phyloP scores from a whole-genome alignment of 2,329 filamentous ascomycete species.

The Polytolypa hystricis region DNA sequence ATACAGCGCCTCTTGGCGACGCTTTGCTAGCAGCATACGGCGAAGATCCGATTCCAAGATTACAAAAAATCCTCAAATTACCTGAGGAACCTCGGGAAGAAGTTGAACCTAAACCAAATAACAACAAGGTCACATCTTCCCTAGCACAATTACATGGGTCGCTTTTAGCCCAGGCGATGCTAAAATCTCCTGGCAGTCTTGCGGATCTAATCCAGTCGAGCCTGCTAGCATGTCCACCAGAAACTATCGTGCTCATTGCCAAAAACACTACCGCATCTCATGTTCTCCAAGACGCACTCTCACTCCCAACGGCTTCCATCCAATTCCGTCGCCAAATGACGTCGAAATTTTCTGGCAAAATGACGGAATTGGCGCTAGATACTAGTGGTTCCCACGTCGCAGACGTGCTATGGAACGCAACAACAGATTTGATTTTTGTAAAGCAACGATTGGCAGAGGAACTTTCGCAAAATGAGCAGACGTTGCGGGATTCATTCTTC shows the following conservation, averaged over 20 bases:
- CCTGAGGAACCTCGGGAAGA: conserved; percentile 39
- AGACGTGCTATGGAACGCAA: conserved; percentile 55
- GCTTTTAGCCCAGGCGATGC: conserved; percentile 68
- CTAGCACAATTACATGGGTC: conserved; percentile 63
- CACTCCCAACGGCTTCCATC: conserved; percentile 39
- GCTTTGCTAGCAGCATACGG: conserved; percentile 49
- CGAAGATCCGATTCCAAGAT: conserved; percentile 37
- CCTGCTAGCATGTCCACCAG: conserved; percentile 48
- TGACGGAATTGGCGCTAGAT: conserved; percentile 50
- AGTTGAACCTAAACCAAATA: conserved; percentile 31
- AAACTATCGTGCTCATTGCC: conserved; percentile 53
- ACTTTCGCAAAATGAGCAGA: conserved; percentile 47
- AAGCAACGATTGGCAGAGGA: conserved; percentile 57
- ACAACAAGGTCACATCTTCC: conserved; percentile 32
- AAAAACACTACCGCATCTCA: conserved; percentile 49
- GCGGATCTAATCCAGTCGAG: conserved; percentile 62
- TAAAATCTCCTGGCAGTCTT: conserved; percentile 59
- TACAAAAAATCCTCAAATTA: conserved; percentile 51
- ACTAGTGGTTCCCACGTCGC: conserved; percentile 56
- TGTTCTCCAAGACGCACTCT: conserved; percentile 53
- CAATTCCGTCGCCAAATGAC: conserved; percentile 54
- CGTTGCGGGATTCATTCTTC: conserved; percentile 51
- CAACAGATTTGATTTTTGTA: conserved; percentile 53
- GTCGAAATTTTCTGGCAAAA: conserved; percentile 50
- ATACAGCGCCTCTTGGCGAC: conserved; percentile 45